Percentiles rank a stretch among this genome's conserved stretches.
phyloP scores from a whole-genome alignment of 1,139 yeast species.

The Geotrichum bryndzae region DNA sequence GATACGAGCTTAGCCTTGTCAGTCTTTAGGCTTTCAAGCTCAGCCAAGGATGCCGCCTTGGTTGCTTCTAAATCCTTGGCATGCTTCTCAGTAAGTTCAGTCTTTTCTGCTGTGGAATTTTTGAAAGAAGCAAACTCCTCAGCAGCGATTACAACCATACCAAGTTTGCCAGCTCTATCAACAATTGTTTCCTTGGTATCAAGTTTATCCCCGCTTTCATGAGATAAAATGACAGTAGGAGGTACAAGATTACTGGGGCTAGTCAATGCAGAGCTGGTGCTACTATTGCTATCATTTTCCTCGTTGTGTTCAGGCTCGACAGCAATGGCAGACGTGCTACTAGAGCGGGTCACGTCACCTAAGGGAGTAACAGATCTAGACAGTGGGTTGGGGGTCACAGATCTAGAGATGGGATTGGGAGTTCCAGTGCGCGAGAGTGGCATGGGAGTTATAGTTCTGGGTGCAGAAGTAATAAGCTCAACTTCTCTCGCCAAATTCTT shows the following conservation, averaged over 20 bases:
- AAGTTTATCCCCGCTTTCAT: not conserved
- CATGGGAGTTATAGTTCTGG: not conserved
- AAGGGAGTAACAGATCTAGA: constrained; percentile 9
- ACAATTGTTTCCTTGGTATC: not conserved
- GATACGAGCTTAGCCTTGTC: not conserved
- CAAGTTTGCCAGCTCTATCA: constrained; percentile 7
- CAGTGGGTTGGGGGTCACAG: constrained; percentile 1
- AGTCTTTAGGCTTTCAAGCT: not conserved
- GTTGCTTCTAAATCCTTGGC: constrained; percentile 4
- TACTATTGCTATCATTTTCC: not conserved
- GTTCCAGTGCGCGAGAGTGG: constrained; percentile 3
- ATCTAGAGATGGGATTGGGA: constrained; percentile 1
- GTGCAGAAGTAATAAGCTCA: constrained; percentile 18
- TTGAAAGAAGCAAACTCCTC: constrained; percentile 3
- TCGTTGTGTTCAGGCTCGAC: not conserved
- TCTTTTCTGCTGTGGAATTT: not conserved
- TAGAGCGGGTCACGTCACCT: not conserved
- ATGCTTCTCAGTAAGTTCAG: constrained; percentile 2
- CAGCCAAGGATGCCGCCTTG: constrained; percentile 1
- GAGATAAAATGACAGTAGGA: not conserved
- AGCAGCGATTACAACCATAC: constrained; percentile 8
- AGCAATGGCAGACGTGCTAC: not conserved
- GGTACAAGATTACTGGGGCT: not conserved
- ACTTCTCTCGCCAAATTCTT: constrained; percentile 9
- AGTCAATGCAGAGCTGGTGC: not conserved